phyloP scores from a whole-genome alignment of 2,329 filamentous ascomycete genomes.

The Colletotrichum lindemuthianum region DNA sequence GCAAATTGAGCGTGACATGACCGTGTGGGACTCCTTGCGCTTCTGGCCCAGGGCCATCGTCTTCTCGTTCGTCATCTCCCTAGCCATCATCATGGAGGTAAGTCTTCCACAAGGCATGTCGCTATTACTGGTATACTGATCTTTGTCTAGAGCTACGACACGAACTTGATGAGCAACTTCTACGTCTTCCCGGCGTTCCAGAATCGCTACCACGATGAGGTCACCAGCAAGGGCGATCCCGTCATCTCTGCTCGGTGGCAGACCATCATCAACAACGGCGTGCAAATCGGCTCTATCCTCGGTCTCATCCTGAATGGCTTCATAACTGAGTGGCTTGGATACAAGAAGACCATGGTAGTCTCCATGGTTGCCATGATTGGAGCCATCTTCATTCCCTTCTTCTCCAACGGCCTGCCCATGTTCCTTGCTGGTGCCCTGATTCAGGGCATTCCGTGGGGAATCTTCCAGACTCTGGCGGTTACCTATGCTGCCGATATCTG shows the following conservation, averaged over 20 bases:
- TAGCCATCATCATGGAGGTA: constrained; percentile 43
- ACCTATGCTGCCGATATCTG: constrained; percentile 51
- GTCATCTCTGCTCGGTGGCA: constrained; percentile 63
- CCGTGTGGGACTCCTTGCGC: constrained; percentile 36
- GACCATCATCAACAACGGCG: constrained; percentile 56
- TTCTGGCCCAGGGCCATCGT: constrained; percentile 38
- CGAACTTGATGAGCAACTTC: constrained; percentile 48
- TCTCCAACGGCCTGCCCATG: constrained; percentile 50
- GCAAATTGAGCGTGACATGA: constrained; percentile 38
- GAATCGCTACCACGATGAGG: constrained; percentile 50
- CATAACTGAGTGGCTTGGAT: constrained; percentile 55
- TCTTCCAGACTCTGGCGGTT: constrained; percentile 47
- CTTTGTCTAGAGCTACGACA: constrained; percentile 47
- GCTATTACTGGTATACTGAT: background rate
- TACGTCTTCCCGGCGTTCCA: constrained; percentile 49
- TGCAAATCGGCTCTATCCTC: constrained; percentile 57
- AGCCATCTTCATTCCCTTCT: constrained; percentile 60
- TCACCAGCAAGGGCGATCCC: constrained; percentile 48
- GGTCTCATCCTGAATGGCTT: constrained; percentile 59
- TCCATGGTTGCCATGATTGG: constrained; percentile 49
- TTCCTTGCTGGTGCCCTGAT: constrained; percentile 52
- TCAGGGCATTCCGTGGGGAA: constrained; percentile 48
- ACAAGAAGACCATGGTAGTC: constrained; percentile 54
- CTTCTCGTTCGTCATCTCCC: constrained; percentile 40
- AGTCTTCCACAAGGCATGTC: background rate